Evolutionary conservation across 2,329 filamentous ascomycete genomes (phyloP).

Genomic region (Penicillium glabrum): DNA sequence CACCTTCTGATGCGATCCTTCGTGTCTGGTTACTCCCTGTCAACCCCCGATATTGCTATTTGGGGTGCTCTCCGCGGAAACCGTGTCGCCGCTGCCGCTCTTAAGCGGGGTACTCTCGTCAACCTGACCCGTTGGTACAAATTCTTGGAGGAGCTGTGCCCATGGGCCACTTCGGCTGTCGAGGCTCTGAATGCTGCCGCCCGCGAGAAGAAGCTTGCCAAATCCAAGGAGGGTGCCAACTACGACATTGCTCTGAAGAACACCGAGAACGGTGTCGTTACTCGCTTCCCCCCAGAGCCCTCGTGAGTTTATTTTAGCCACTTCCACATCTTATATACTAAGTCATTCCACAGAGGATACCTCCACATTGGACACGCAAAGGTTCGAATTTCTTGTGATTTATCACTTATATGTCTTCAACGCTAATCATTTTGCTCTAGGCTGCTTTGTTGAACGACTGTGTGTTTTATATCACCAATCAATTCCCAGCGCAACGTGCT

Average conservation of each 20-base stretch:
- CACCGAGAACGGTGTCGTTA: conserved; percentile 84
- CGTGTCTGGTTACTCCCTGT: conserved; percentile 75
- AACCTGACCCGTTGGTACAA: conserved; percentile 86
- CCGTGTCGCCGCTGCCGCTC: conserved; percentile 75
- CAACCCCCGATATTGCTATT: conserved; percentile 74
- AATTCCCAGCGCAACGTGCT: neutral
- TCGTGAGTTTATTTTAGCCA: conserved; percentile 58
- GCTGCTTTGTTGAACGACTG: conserved; percentile 88
- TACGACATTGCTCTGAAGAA: conserved; percentile 87
- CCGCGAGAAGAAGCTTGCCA: conserved; percentile 67
- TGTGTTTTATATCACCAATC: neutral
- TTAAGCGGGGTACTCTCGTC: conserved; percentile 73
- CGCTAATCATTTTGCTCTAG: neutral
- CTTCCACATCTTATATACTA: neutral
- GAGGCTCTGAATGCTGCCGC: conserved; percentile 69
- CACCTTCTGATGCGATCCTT: conserved; percentile 85
- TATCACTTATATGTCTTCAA: neutral
- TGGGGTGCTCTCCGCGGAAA: conserved; percentile 84
- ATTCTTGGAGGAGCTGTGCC: conserved; percentile 78
- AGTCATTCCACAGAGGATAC: neutral
- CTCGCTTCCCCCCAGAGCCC: conserved; percentile 89
- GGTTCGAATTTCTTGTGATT: conserved; percentile 11
- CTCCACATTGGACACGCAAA: conserved; percentile 96
- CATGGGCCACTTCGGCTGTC: conserved; percentile 70
- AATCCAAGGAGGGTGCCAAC: conserved; percentile 75